These are phyloP conservation scores for Psidium friedrichsthalianum DNA, from an alignment of 345 rosid species.

Conservation along the genomic window DNA sequence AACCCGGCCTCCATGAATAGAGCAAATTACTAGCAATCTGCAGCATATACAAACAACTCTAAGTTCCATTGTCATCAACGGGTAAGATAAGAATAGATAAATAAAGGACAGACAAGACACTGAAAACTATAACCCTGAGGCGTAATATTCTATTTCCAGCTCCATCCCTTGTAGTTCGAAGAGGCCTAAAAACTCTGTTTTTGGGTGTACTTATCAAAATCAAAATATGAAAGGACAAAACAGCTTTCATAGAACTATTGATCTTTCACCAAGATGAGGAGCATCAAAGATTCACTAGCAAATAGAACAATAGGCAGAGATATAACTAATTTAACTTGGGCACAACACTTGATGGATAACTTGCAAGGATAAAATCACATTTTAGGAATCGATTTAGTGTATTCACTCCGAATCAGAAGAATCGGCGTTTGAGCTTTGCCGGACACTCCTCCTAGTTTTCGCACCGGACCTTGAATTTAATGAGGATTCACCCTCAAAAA, in stretches of 20 bases:
- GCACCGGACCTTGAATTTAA: slow-evolving; percentile 27
- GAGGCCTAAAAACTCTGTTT: background rate
- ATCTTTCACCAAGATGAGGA: background rate
- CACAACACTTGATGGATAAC: background rate
- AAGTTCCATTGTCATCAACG: background rate
- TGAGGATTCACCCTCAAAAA: slow-evolving; percentile 79
- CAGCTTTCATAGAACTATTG: background rate
- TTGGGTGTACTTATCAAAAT: background rate
- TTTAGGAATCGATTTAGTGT: background rate
- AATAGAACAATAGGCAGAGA: background rate
- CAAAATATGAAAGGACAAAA: background rate
- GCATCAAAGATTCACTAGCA: background rate
- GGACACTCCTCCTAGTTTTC: slow-evolving; percentile 57
- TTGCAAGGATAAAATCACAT: background rate
- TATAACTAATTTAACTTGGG: background rate
- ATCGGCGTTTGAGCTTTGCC: slow-evolving; percentile 50
- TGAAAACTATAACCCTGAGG: background rate
- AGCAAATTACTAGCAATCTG: background rate
- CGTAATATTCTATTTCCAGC: background rate
- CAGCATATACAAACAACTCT: background rate
- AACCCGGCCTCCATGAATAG: background rate
- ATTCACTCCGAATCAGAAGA: slow-evolving; percentile 51
- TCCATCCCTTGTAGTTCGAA: background rate
- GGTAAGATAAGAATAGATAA: background rate
- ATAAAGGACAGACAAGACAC: background rate